Base-by-base conservation (phyloP, 129 eudicot species). In the Kitagawia praeruptora region DNA sequence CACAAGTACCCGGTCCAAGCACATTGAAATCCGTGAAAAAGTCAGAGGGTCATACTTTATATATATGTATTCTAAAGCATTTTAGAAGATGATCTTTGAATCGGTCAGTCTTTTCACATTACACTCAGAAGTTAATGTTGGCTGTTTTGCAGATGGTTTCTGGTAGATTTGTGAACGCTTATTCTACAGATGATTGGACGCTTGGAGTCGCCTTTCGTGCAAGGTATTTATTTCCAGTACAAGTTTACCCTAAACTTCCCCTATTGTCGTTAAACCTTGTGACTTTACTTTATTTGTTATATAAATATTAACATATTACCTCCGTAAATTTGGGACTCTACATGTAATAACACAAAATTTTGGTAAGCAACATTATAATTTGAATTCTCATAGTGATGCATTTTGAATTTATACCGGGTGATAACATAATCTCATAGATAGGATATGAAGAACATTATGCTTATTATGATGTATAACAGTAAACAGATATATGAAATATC, bases 141-240 rank as follows among this genome's bases (percentile, higher is more conserved):
- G 66, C 45, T 73, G 53, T 83, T 80, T 61, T 78, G 77, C 84
- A 96, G 99, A 91, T 92, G 74, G 99, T 96, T 76, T 82, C 98
- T 81, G 99, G 99, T 42, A 96, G 99, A 92, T 92, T 92, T n/a
- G 85, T 96, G 82, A 96, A 96, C 79, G 97, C 91, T 48, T 96
- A 83, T 83, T 92, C 99, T 82, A 86, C 91, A 76, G 91, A 92
- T 79, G 99, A 96, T 78, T 96, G 99, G 99, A 96, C 88, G 88
- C 92, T 96, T 80, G 99, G 99, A 78, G 85, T 96, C 56, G 99
- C 99, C 49, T 96, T 96, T 67, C 98, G 99, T 82, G 99, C 99
- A 39, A 96, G 85, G 99, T 90, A 90, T 76, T 25, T 27, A 11
- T n/a, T 74, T 41, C 18, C 51, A 14, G 15, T 25, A 25, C 14